Percentiles rank a stretch among this genome's conserved stretches.
Evolutionary conservation across 2,329 filamentous ascomycete species (phyloP).

Genomic region (Colletotrichum sojae): DNA sequence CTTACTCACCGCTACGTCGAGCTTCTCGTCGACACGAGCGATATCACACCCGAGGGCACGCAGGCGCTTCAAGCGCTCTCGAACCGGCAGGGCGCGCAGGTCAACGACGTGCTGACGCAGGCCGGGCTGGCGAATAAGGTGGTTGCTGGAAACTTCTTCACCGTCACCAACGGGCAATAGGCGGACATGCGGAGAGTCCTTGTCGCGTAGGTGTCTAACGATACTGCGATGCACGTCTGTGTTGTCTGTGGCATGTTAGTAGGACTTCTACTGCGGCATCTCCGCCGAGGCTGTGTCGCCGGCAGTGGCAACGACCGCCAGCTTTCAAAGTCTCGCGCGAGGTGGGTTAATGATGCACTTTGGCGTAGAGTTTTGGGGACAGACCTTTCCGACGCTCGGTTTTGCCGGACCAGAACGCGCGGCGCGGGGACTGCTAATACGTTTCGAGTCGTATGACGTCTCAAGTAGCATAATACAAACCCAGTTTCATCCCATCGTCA

Average conservation of each 20-base stretch:
- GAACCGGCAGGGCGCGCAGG: constrained; percentile 50
- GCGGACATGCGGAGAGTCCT: constrained; percentile 39
- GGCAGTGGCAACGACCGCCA: not conserved
- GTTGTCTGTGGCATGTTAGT: too few relatives aligned
- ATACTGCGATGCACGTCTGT: too few relatives aligned
- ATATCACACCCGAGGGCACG: constrained; percentile 43
- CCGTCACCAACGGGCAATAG: constrained; percentile 51
- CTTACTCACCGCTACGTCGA: constrained; percentile 56
- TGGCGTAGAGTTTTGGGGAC: constrained; percentile 1
- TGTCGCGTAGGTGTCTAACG: too few relatives aligned
- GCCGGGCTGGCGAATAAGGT: constrained; percentile 50
- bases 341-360: not conserved
- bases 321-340: not conserved
- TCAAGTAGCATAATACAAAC: constrained; percentile 23
- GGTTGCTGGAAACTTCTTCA: constrained; percentile 55
- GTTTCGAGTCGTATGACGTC: constrained; percentile 3
- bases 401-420: constrained; percentile 5
- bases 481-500: constrained; percentile 29
- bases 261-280: too few relatives aligned
- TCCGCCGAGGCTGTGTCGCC: not conserved
- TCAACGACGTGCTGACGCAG: constrained; percentile 46
- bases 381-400: too few relatives aligned
- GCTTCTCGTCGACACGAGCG: constrained; percentile 55
- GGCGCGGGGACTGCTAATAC: constrained; percentile 18
- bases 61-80: constrained; percentile 46